These are phyloP conservation scores for Apostasia shenzhenica DNA, from an alignment of 106 monocot species.

Conservation along the genomic window DNA sequence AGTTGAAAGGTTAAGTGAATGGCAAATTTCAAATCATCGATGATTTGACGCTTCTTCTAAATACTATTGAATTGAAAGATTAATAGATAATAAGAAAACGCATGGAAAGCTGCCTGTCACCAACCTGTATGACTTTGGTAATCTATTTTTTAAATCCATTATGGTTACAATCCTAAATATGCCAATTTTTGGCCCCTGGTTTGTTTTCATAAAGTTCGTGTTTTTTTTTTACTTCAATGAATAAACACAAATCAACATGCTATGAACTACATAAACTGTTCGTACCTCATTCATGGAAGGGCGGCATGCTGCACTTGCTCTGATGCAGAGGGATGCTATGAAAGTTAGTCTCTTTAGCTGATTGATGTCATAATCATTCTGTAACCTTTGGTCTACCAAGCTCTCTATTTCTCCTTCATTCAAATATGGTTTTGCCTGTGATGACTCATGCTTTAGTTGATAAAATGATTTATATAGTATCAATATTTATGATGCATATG, in stretches of 20 bases:
- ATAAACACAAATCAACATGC: neutral
- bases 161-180: too few species aligned
- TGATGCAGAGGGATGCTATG: conserved; percentile 35
- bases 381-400: conserved; percentile 28
- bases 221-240: too few species aligned
- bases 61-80: too few species aligned
- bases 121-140: neutral
- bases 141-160: too few species aligned
- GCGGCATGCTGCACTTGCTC: conserved; percentile 11
- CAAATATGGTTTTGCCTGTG: conserved; percentile 29
- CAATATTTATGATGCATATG: neutral
- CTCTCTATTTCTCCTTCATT: conserved; percentile 5
- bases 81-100: too few species aligned
- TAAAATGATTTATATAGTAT: neutral
- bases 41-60: too few species aligned
- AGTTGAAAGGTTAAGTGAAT: too few species aligned
- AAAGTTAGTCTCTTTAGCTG: conserved; percentile 29
- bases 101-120: neutral
- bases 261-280: neutral
- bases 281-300: conserved; percentile 40
- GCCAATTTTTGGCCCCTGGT: too few species aligned
- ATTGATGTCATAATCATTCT: conserved; percentile 24
- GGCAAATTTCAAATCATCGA: too few species aligned
- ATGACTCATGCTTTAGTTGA: neutral
- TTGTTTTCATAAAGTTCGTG: too few species aligned